Percentiles rank a stretch among this genome's conserved stretches.
Conservation (phyloP, 2,329 filamentous ascomycete genomes). For the Coniella vitis region DNA sequence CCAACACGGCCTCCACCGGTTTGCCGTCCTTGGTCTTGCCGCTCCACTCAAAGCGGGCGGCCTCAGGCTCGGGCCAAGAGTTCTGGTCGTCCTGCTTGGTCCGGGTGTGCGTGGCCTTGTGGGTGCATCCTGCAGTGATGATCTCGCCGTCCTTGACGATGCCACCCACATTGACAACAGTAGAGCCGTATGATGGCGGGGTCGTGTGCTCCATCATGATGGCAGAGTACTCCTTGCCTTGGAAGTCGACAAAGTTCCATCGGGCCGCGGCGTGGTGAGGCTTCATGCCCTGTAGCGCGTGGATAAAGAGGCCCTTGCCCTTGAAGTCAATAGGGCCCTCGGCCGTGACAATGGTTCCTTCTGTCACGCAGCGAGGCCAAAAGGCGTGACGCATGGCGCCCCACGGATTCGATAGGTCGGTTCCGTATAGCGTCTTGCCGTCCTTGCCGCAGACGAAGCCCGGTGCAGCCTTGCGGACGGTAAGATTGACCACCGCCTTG, state of each 20-base stretch:
- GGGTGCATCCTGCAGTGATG: constrained; percentile 61
- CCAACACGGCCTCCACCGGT: constrained; percentile 60
- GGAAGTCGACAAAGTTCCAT: constrained; percentile 94
- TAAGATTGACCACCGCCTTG: constrained; percentile 77
- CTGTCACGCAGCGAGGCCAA: constrained; percentile 80
- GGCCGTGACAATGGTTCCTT: constrained; percentile 78
- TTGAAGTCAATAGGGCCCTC: constrained; percentile 76
- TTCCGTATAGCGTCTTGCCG: constrained; percentile 79
- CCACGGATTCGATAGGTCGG: constrained; percentile 81
- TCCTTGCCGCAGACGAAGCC: constrained; percentile 81
- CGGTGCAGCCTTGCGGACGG: constrained; percentile 66
- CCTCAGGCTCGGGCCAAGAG: constrained; percentile 81
- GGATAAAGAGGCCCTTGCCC: constrained; percentile 71
- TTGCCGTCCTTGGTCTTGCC: constrained; percentile 74
- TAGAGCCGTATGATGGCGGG: constrained; percentile 84
- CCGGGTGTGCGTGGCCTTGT: constrained; percentile 62
- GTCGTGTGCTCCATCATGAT: constrained; percentile 95
- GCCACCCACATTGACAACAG: constrained; percentile 74
- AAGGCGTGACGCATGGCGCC: constrained; percentile 87
- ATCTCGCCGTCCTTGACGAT: constrained; percentile 78
- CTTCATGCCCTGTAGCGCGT: constrained; percentile 97
- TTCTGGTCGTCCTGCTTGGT: constrained; percentile 67
- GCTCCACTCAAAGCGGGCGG: constrained; percentile 69
- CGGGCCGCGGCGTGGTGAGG: constrained; percentile 87
- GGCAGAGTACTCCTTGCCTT: constrained; percentile 78